phyloP scores from a whole-genome alignment of 257 asterid genomes.

The Mentha longifolia region DNA sequence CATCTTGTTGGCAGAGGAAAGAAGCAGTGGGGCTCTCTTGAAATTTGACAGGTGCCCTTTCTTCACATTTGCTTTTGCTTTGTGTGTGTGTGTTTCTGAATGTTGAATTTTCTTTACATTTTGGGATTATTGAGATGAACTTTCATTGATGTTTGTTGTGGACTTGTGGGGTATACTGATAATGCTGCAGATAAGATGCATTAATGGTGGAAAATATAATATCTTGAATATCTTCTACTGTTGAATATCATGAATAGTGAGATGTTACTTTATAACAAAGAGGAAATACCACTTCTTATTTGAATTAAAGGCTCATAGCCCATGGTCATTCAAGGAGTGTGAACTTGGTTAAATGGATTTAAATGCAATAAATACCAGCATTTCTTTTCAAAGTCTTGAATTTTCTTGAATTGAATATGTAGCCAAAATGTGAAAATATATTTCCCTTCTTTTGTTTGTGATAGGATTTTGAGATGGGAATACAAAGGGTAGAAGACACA shows the following conservation, averaged over 20 bases:
- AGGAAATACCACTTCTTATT: neutral
- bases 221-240: no score
- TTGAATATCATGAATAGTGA: no score
- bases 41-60: conserved; percentile 26
- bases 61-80: neutral
- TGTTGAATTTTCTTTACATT: conserved; percentile 8
- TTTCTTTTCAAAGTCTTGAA: neutral
- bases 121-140: conserved; percentile 5
- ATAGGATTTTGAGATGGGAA: conserved; percentile 52
- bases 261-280: no score
- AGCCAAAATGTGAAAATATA: conserved; percentile 8
- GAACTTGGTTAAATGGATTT: neutral
- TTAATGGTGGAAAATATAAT: no score
- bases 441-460: conserved; percentile 22
- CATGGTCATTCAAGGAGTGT: neutral
- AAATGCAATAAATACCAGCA: neutral
- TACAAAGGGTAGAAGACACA: conserved; percentile 21
- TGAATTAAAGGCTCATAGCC: neutral
- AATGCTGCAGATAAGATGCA: no score
- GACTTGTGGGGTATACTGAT: neutral
- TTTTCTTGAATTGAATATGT: neutral
- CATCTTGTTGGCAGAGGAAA: conserved; percentile 32
- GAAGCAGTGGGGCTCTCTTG: conserved; percentile 21
- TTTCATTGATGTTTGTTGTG: neutral
- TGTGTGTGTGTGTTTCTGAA: neutral